These are phyloP conservation scores for Cordyceps javanica DNA, from an alignment of 2,329 filamentous ascomycete species.

Conservation along the genomic window DNA sequence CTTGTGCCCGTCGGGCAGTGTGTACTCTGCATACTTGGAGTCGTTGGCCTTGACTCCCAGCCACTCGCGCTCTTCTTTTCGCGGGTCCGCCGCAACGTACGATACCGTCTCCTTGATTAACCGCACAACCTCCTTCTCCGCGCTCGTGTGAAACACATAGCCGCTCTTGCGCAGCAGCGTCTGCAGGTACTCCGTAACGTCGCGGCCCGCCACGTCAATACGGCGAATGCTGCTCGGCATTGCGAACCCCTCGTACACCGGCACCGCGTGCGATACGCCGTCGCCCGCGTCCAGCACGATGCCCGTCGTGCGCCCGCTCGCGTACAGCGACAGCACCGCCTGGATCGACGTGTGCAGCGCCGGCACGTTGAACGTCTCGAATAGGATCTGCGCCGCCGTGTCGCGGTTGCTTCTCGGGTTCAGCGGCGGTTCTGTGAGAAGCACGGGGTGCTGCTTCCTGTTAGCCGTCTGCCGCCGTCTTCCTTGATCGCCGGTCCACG, in stretches of 20 bases:
- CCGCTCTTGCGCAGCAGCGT: constrained; percentile 84
- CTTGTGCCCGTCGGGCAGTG: constrained; percentile 86
- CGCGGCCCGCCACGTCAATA: constrained; percentile 92
- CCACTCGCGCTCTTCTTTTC: constrained; percentile 97
- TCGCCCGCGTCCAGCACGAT: constrained; percentile 94
- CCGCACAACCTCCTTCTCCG: constrained; percentile 97
- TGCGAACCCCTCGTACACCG: constrained; percentile 95
- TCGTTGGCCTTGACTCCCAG: constrained; percentile 69
- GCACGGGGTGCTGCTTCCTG: constrained; percentile 69
- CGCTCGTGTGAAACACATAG: constrained; percentile 93
- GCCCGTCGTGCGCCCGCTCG: constrained; percentile 90
- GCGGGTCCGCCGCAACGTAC: constrained; percentile 85
- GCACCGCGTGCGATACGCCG: constrained; percentile 93
- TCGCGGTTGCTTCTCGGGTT: constrained; percentile 96
- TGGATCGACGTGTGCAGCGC: constrained; percentile 96
- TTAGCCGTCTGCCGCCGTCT: constrained; percentile 9
- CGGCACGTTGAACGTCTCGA: constrained; percentile 98
- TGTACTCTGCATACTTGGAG: constrained; percentile 78
- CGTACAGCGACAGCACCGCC: constrained; percentile 91
- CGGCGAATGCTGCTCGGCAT: constrained; percentile 92
- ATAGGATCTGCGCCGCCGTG: constrained; percentile 92
- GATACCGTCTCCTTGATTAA: constrained; percentile 93
- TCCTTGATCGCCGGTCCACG: constrained; percentile 11
- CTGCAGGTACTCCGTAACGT: constrained; percentile 95
- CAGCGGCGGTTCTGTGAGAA: constrained; percentile 90